A percentile compares a stretch with the other conserved stretches of the same genome.
phyloP scores from a whole-genome alignment of 169 alveolate genomes.

The Hammondia hammondi region DNA sequence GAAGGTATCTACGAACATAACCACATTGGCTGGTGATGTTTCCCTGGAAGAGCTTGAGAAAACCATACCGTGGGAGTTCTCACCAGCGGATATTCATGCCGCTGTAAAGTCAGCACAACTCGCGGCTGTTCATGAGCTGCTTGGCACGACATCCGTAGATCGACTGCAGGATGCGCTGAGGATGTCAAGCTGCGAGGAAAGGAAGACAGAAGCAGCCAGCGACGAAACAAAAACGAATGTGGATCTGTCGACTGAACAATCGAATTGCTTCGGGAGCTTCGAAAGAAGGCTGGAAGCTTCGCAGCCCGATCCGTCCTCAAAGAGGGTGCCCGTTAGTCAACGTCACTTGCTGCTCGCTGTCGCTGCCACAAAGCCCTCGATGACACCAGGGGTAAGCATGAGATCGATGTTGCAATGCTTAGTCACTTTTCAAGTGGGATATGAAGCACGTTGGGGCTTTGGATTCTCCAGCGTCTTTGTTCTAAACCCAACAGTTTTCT shows the following conservation, averaged over 20 bases:
- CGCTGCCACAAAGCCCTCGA: constrained; percentile 17
- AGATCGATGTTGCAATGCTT: neutral
- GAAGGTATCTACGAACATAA: neutral
- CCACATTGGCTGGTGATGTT: neutral
- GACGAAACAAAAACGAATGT: no score
- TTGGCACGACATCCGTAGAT: neutral
- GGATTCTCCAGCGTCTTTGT: neutral
- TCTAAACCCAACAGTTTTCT: neutral
- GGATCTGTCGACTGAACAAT: no score
- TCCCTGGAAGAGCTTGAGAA: neutral
- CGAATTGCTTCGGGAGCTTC: no score
- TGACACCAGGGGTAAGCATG: constrained; percentile 9
- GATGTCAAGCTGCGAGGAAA: no score
- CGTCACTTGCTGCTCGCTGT: constrained; percentile 5
- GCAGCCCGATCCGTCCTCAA: neutral
- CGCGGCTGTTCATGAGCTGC: constrained; percentile 20
- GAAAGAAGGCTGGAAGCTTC: no score
- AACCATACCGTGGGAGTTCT: neutral
- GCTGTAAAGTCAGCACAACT: constrained; percentile 10
- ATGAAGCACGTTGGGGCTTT: neutral
- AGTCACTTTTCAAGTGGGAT: neutral
- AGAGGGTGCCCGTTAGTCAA: neutral
- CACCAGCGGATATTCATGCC: constrained; percentile 25
- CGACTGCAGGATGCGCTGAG: no score
- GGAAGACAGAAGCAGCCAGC: no score